Base-by-base conservation (phyloP, 73 alveolate genomes). In the Paramecium octaurelia region DNA sequence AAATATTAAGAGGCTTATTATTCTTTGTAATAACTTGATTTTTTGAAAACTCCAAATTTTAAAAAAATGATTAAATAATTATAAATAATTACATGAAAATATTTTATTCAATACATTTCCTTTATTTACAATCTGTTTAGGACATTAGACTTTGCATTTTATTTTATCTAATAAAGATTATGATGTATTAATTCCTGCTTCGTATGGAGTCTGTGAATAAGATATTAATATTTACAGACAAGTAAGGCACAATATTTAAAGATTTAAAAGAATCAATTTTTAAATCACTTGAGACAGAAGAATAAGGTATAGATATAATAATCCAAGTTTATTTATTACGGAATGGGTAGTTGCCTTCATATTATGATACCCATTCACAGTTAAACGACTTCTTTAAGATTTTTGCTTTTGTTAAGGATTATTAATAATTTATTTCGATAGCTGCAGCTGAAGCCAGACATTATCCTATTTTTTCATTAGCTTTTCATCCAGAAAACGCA, bases 71-170 rank as follows among this genome's bases (percentile, higher is more conserved):
- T 54, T 4, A 54, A 54, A 54, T 54, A 54, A 54, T 54, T 54
- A 54, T 54, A 54, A 54, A 54, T n/a, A n/a, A 54, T 54, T 16
- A 18, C 12, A 54, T 54, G 69, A 54, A 54, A 54, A 54, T 54
- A 54, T 54, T 54, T 18, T 54, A 18, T n/a, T 54, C 35, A 89
- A 58, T 75, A 31, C 38, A 60, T 85, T 46, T 85, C 98, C 98
- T n/a, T 64, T 90, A 8, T 90, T 91, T 90, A 96, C 93, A 0
- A 70, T 75, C 5, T 95, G 98, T 87, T 68, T 93, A 38, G 98
- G 98, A 11, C 92, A 85, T 86, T 92, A 95, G 71, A 43, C 86
- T 24, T 46, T 95, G 14, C 92, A 58, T 24, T 89, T 54, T 58
- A 89, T 86, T 24, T 92, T 90, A 23, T 24, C 92, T 34, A 91